Percentiles rank a stretch among this genome's conserved stretches.
Conservation (phyloP, 208 protist genomes). For the Crithidia mellificae region DNA sequence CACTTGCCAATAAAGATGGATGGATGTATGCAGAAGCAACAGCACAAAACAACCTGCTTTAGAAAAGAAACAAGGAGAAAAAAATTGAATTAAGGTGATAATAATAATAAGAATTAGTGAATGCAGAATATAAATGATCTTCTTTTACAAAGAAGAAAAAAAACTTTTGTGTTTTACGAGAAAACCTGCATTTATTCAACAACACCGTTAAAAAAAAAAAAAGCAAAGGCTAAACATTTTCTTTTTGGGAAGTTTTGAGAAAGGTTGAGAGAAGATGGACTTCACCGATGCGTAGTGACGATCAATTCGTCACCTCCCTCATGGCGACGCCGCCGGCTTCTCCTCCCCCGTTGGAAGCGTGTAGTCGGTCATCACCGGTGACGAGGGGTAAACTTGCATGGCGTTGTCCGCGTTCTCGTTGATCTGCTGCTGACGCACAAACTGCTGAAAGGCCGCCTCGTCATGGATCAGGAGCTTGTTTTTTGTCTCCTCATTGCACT, state of each 20-base stretch:
- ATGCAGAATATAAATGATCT: too few relatives aligned
- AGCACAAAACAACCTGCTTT: too few relatives aligned
- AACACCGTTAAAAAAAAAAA: too few relatives aligned
- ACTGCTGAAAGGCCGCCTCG: constrained; percentile 65
- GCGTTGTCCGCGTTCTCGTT: constrained; percentile 74
- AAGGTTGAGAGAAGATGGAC: neutral
- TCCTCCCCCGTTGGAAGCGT: neutral
- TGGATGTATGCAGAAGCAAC: too few relatives aligned
- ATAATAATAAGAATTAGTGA: too few relatives aligned
- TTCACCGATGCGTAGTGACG: neutral
- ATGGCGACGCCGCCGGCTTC: neutral
- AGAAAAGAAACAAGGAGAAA: too few relatives aligned
- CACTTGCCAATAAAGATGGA: too few relatives aligned
- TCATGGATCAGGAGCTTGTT: constrained; percentile 55
- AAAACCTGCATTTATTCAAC: too few relatives aligned
- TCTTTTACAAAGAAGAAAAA: too few relatives aligned
- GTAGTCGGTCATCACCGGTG: neutral
- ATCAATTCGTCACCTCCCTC: neutral
- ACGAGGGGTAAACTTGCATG: constrained; percentile 50
- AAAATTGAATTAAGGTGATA: too few relatives aligned
- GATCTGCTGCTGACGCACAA: constrained; percentile 62
- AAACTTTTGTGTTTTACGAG: too few relatives aligned
- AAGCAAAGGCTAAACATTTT: neutral
- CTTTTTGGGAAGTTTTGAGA: neutral
- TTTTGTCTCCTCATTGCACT: constrained; percentile 35